These are phyloP conservation scores for Stephanodiscus minutulus DNA, from an alignment of 108 stramenopile species.

Conservation along the genomic window DNA sequence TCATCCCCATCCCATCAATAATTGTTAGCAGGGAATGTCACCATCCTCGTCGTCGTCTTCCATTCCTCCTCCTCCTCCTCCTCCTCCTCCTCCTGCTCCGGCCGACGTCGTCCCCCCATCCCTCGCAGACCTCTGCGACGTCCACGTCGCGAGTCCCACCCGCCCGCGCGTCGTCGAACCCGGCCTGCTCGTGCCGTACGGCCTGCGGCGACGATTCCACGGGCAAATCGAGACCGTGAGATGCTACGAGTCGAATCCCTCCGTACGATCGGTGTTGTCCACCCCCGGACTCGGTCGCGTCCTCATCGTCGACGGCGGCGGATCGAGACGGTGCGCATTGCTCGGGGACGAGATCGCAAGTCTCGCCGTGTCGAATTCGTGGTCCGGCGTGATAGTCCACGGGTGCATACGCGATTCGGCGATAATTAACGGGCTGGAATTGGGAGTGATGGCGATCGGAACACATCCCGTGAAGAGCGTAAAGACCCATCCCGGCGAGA, in stretches of 20 bases:
- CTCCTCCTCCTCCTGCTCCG: no score
- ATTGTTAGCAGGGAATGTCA: background rate
- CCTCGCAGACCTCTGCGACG: conserved; percentile 72
- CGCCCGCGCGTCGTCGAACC: conserved; percentile 62
- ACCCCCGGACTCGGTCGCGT: conserved; percentile 56
- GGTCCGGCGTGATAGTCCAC: conserved; percentile 71
- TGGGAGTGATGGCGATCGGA: conserved; percentile 74
- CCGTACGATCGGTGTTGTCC: conserved; percentile 52
- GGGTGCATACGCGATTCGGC: conserved; percentile 79
- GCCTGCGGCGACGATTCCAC: conserved; percentile 52
- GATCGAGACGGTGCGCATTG: conserved; percentile 59
- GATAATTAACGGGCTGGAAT: conserved; percentile 50
- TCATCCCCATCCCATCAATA: no score
- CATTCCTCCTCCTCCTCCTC: background rate
- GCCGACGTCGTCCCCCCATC: no score
- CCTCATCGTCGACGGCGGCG: conserved; percentile 73
- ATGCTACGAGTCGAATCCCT: conserved; percentile 75
- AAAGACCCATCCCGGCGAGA: conserved; percentile 51
- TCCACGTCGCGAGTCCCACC: conserved; percentile 48
- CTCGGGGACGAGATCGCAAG: conserved; percentile 70
- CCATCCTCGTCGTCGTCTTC: background rate
- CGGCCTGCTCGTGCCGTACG: conserved; percentile 55
- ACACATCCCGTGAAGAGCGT: conserved; percentile 67
- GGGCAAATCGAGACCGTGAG: conserved; percentile 68
- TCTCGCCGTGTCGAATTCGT: conserved; percentile 54